Evolutionary conservation across 192 early-diverging fungal species (phyloP), one percentile per base, ranked within the genome.

Genomic region (Backusella parvicylindrica): DNA sequence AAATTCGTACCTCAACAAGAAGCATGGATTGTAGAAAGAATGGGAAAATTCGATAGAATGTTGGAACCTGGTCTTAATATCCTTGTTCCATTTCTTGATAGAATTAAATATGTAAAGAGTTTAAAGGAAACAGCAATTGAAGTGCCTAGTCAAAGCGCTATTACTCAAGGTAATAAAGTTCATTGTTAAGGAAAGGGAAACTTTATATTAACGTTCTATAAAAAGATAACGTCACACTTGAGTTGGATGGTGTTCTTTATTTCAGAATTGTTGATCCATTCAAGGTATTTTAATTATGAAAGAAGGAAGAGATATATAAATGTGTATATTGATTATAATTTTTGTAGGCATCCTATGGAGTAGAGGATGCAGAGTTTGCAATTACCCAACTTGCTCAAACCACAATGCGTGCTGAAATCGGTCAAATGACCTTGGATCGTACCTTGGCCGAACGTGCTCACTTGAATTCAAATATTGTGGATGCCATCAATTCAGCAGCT

Each of bases 1-100:
- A 97, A 98, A 85, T 99, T 99, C 84, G 97, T 99, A 21, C 97
- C 97, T 43, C 96, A 99, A 84, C 96, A 98, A 81, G 95, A 98
- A 83, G 95, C 96, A 6, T 98, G 96, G 95, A 91, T 99, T 30
- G 92, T 99, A 12, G 97, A 99, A 85, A 92, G 97, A 30, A 96
- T 99, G 93, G 97, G 97, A 35, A 79, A 85, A 75, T 95, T 94
- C 77, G 83, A 88, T 75, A 86, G 93, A n/a, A 89, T 96, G 49
- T 83, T 98, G 11, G 92, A 95, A 49, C 96, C 95, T 2, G 97
- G 97, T 28, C 89, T 99, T 12, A 94, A 95, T 26, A 90, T 99
- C 35, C 85, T 99, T 23, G 79, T 97, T 31, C 97, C 97, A 4
- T 74, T 98, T 31, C 75, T 99, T 38, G 97, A 99, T 74, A 86